Percentiles rank a stretch among this genome's conserved stretches.
Evolutionary conservation across 768 basidiomycete genomes (phyloP).

Genomic region (Russula earlei): DNA sequence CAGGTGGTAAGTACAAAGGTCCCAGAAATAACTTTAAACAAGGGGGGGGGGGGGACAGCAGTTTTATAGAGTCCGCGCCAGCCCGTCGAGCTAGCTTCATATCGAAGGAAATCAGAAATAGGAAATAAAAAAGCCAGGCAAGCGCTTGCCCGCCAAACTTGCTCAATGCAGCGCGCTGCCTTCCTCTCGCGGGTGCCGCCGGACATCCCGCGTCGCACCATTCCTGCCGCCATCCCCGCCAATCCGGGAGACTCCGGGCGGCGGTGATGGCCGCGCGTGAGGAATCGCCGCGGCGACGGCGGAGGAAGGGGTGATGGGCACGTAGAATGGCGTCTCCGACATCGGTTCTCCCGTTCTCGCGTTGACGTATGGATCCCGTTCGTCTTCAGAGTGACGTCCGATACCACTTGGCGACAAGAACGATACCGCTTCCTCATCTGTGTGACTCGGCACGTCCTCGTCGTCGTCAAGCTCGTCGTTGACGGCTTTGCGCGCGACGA

Average conservation of each 20-base stretch:
- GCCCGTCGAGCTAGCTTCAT: neutral
- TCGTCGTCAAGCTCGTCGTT: conserved; percentile 47
- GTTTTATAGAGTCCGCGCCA: neutral
- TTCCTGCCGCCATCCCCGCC: conserved; percentile 4
- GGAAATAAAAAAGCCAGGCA: neutral
- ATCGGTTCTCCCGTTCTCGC: conserved; percentile 7
- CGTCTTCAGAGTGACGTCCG: conserved; percentile 11
- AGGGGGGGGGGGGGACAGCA: neutral
- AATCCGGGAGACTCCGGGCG: conserved; percentile 1
- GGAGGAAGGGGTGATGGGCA: conserved; percentile 10
- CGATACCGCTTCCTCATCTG: conserved; percentile 19
- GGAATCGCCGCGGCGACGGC: conserved; percentile 4
- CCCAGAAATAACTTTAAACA: conserved; percentile 6
- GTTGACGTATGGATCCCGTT: conserved; percentile 7
- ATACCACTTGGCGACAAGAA: conserved; percentile 15
- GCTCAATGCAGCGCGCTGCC: conserved; percentile 1
- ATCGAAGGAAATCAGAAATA: conserved; percentile 10
- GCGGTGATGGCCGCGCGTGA: conserved; percentile 2
- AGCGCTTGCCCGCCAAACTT: neutral
- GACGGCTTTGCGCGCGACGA: conserved; percentile 63
- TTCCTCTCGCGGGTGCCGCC: conserved; percentile 9
- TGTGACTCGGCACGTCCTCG: conserved; percentile 23
- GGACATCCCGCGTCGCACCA: conserved; percentile 5
- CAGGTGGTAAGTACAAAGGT: conserved; percentile 13
- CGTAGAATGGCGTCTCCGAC: conserved; percentile 10